phyloP scores from a whole-genome alignment of 495 filamentous ascomycete genomes.

The Neurospora terricola region DNA sequence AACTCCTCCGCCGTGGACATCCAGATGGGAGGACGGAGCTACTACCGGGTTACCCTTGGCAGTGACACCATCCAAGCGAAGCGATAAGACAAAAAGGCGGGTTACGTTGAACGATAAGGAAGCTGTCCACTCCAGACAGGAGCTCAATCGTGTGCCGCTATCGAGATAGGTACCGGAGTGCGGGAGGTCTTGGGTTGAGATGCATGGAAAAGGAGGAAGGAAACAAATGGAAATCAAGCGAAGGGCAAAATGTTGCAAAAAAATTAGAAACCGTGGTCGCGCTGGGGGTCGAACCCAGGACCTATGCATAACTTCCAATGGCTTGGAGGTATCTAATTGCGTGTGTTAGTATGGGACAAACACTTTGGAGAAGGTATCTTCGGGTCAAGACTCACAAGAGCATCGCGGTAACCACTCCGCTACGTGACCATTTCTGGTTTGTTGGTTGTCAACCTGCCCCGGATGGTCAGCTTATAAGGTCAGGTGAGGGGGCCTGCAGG shows the following conservation, averaged over 20 bases:
- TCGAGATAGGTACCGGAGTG: not conserved
- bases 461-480: not conserved
- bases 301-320: not conserved
- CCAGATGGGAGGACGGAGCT: not conserved
- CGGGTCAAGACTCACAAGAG: not conserved
- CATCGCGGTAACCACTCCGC: not conserved
- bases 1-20: not conserved
- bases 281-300: not conserved
- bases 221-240: not conserved
- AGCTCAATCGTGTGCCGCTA: not conserved
- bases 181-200: not conserved
- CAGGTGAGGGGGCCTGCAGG: not conserved
- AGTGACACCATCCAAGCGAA: not conserved
- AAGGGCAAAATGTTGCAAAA: not conserved
- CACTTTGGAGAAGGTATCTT: not conserved
- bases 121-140: not conserved
- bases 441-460: not conserved
- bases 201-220: not conserved
- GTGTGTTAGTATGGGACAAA: constrained; percentile 1
- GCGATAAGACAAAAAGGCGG: not conserved
- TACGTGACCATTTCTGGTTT: not conserved
- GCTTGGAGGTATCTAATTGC: not conserved
- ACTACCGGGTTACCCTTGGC: not conserved
- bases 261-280: not conserved
- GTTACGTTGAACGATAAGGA: not conserved